Base-by-base conservation (phyloP, 1,284 basidiomycete species). In the Ustilago nuda region DNA sequence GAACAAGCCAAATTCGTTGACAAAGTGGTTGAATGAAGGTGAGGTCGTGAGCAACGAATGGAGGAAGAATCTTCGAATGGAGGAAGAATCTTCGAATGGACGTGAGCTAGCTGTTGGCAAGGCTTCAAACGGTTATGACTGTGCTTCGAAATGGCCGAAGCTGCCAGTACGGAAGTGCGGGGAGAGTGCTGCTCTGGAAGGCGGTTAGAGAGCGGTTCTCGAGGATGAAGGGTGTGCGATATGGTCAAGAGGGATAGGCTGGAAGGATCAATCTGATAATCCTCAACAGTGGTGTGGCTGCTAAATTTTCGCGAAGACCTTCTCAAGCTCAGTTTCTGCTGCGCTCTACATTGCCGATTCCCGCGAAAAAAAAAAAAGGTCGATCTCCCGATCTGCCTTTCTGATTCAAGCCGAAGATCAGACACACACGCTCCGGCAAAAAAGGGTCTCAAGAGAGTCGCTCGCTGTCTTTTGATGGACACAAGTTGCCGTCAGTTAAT, bases 291-390 rank as follows among this genome's bases (percentile, higher is more conserved):
- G 17, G 36, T 27, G 50, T 35, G 35, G 15, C 52, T 54, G 36
- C 61, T 55, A 59, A 52, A 57, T 52, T 56, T 56, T 45, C 37
- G n/a, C 9, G 17, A 32, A n/a, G 33, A 39, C 33, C 46, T 56
- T 56, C 32, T 6, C 53, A 60, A 23, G 45, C 13, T 70, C 61
- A 57, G 41, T 30, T 54, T 58, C 30, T 61, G 59, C 56, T 62
- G 60, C 59, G 63, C 56, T 59, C 30, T 72, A 56, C 59, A 72
- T 72, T 72, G 70, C 70, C 70, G 70, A 46, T 33, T 66, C 37
- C 69, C 69, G 69, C 37, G 19, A 55, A 46, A 54, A 27, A 19
- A 46, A 54, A 27, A 19, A 53, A 43, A 27, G 3, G 3, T 41
- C 52, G 46, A 64, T 67, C 65, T 57, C 43, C 70, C 70, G 70